These are phyloP conservation scores for Mycena latifolia DNA, from an alignment of 768 basidiomycete genomes.

Conservation along the genomic window DNA sequence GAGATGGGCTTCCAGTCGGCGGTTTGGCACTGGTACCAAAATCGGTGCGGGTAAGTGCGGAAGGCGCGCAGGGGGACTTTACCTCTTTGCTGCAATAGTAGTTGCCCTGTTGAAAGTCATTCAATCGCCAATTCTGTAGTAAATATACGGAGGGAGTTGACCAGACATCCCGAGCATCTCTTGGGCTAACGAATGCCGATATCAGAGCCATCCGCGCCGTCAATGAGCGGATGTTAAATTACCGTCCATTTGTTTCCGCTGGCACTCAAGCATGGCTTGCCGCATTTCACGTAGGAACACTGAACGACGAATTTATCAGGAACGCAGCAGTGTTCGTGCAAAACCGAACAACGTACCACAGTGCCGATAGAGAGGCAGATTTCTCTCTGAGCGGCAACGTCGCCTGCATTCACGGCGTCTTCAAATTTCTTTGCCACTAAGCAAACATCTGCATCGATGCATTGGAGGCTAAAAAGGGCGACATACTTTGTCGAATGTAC, in stretches of 20 bases:
- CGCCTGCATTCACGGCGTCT: slow-evolving; percentile 15
- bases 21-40: slow-evolving; percentile 46
- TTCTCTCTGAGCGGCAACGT: slow-evolving; percentile 15
- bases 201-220: neutral
- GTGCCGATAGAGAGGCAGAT: slow-evolving; percentile 23
- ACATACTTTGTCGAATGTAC: slow-evolving; percentile 18
- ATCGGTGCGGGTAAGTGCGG: neutral
- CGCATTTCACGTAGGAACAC: slow-evolving; percentile 25
- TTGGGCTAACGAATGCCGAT: slow-evolving; percentile 18
- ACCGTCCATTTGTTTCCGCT: slow-evolving; percentile 22
- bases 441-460: too few relatives aligned
- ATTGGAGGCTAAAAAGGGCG: neutral
- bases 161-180: slow-evolving; percentile 26
- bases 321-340: too few relatives aligned
- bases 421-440: slow-evolving; percentile 26
- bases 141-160: neutral
- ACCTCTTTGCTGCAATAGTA: slow-evolving; percentile 31
- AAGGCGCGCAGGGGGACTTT: neutral
- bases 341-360: slow-evolving; percentile 3
- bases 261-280: slow-evolving; percentile 22
- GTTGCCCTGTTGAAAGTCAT: slow-evolving; percentile 12
- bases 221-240: slow-evolving; percentile 1
- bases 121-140: neutral
- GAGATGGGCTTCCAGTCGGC: slow-evolving; percentile 46
- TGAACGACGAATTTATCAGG: slow-evolving; percentile 10